A percentile compares a stretch with the other conserved stretches of the same genome.
These are phyloP conservation scores for Stentor coeruleus DNA, from an alignment of 73 alveolate genomes.

Conservation along the genomic window DNA sequence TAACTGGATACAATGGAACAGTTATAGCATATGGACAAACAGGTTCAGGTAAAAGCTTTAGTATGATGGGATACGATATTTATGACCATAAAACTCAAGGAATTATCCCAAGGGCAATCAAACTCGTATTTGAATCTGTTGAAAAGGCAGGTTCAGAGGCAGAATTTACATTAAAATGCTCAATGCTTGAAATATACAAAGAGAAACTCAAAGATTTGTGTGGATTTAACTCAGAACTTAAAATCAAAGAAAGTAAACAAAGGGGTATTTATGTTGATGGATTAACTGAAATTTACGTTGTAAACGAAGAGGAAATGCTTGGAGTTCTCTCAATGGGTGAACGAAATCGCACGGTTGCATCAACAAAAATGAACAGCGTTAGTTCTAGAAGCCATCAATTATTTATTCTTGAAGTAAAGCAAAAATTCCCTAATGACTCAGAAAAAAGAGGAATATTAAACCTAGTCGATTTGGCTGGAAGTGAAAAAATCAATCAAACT, in stretches of 20 bases:
- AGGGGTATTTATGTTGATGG: constrained; percentile 90
- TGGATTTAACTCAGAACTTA: constrained; percentile 8
- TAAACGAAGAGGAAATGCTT: constrained; percentile 81
- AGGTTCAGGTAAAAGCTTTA: constrained; percentile 93
- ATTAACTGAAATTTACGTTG: constrained; percentile 80
- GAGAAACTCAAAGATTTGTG: constrained; percentile 24
- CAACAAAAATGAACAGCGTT: constrained; percentile 88
- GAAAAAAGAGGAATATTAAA: constrained; percentile 48
- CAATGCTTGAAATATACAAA: constrained; percentile 29
- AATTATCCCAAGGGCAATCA: constrained; percentile 26
- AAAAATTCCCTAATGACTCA: constrained; percentile 40
- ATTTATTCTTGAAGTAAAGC: constrained; percentile 83
- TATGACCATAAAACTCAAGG: constrained; percentile 31
- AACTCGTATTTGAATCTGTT: background rate
- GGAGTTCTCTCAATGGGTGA: constrained; percentile 74
- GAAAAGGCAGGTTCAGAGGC: background rate
- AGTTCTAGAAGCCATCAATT: constrained; percentile 86
- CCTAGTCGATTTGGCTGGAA: constrained; percentile 74
- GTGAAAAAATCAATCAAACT: constrained; percentile 57
- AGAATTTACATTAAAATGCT: constrained; percentile 18
- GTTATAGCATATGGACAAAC: constrained; percentile 97
- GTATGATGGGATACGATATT: constrained; percentile 84
- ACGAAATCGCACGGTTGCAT: constrained; percentile 72
- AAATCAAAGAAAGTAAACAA: constrained; percentile 84
- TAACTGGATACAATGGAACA: constrained; percentile 95